A percentile compares a stretch with the other conserved stretches of the same genome.
Evolutionary conservation across 495 filamentous ascomycete species (phyloP).

Genomic region (Xylaria bambusicola): DNA sequence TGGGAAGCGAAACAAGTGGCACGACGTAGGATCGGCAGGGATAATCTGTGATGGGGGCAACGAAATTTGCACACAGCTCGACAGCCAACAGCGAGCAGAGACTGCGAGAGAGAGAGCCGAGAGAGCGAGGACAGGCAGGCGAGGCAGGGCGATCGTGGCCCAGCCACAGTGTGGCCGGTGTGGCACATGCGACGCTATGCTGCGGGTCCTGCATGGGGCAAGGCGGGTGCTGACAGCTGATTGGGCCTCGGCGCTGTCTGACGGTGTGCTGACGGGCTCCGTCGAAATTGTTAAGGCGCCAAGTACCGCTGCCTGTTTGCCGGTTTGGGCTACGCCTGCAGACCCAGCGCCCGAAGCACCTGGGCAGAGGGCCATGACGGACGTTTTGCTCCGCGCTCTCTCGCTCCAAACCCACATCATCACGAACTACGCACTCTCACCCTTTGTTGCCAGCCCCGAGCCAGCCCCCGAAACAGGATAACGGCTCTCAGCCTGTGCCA

Average conservation of each 20-base stretch:
- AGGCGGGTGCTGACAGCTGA: neutral
- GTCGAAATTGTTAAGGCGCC: constrained; percentile 1
- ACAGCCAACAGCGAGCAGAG: too few relatives aligned
- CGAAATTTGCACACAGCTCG: too few relatives aligned
- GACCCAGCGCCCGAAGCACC: too few relatives aligned
- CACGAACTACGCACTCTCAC: too few relatives aligned
- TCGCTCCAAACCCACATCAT: too few relatives aligned
- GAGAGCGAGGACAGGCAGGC: too few relatives aligned
- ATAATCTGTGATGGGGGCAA: too few relatives aligned
- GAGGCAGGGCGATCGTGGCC: neutral
- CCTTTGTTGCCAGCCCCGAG: neutral
- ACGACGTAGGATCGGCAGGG: too few relatives aligned
- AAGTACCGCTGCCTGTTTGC: neutral
- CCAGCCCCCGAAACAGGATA: neutral
- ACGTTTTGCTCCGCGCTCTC: constrained; percentile 7
- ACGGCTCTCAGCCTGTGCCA: neutral
- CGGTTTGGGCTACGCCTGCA: too few relatives aligned
- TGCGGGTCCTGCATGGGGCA: neutral
- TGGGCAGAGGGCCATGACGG: neutral
- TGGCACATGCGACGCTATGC: neutral
- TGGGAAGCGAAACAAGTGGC: too few relatives aligned
- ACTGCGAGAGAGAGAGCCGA: too few relatives aligned
- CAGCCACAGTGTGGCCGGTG: constrained; percentile 6
- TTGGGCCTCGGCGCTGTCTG: too few relatives aligned
- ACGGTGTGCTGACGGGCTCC: neutral